A percentile compares a stretch with the other conserved stretches of the same genome.
phyloP scores from a whole-genome alignment of 2,329 filamentous ascomycete genomes.

The Clonostachys solani region DNA sequence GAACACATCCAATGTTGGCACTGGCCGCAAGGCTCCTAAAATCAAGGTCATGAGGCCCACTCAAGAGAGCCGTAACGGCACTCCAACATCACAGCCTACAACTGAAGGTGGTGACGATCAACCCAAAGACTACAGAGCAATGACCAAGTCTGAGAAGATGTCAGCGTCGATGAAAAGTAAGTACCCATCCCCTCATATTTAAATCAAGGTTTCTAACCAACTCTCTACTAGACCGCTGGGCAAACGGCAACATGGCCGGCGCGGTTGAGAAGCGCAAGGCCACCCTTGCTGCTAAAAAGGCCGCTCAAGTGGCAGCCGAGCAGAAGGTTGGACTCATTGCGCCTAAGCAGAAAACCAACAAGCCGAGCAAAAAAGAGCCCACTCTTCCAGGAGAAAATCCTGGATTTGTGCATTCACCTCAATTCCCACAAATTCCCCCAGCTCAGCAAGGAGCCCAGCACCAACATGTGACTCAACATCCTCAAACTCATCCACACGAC shows the following conservation, averaged over 20 bases:
- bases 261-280: slow-evolving; percentile 59
- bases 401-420: slow-evolving; percentile 7
- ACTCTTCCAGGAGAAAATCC: slow-evolving; percentile 3
- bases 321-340: slow-evolving; percentile 25
- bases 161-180: slow-evolving; percentile 61
- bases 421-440: slow-evolving; percentile 5
- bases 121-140: slow-evolving; percentile 52
- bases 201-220: slow-evolving; percentile 3
- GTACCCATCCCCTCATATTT: slow-evolving; percentile 9
- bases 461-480: background rate
- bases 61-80: slow-evolving; percentile 19
- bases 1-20: slow-evolving; percentile 5
- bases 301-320: slow-evolving; percentile 35
- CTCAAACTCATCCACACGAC: background rate
- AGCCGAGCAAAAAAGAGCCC: slow-evolving; percentile 24
- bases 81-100: slow-evolving; percentile 13
- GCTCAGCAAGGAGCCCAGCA: background rate
- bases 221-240: slow-evolving; percentile 45
- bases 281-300: slow-evolving; percentile 56
- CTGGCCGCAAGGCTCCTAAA: slow-evolving; percentile 26
- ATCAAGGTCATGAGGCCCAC: slow-evolving; percentile 28
- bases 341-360: slow-evolving; percentile 28
- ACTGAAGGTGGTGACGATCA: slow-evolving; percentile 27
- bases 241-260: slow-evolving; percentile 54
- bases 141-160: slow-evolving; percentile 65